Percentiles rank a stretch among this genome's conserved stretches.
These are phyloP conservation scores for Ceratobasidium sp. DNA, from an alignment of 1,284 basidiomycete species.

Conservation along the genomic window DNA sequence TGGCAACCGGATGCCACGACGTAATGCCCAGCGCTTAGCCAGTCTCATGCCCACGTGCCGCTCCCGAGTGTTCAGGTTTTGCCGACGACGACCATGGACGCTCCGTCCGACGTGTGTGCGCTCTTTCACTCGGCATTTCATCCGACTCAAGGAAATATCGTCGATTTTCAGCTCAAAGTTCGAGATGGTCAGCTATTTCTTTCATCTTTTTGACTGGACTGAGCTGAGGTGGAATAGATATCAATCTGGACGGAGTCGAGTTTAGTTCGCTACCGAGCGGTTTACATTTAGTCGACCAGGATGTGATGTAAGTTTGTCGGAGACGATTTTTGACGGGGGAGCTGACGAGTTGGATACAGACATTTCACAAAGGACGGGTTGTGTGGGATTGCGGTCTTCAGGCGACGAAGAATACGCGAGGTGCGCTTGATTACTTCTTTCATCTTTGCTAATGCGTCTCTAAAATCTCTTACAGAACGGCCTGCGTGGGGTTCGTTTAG, in stretches of 20 bases:
- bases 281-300: conserved; percentile 76
- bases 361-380: conserved; percentile 38
- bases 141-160: conserved; percentile 74
- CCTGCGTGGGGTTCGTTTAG: conserved; percentile 77
- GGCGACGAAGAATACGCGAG: conserved; percentile 29
- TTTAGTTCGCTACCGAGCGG: conserved; percentile 81
- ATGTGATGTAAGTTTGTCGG: conserved; percentile 68
- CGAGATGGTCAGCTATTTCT: conserved; percentile 60
- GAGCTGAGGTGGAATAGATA: too few species aligned
- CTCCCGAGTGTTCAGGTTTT: neutral
- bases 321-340: neutral
- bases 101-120: conserved; percentile 57
- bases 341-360: neutral
- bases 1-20: neutral
- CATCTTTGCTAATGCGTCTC: neutral
- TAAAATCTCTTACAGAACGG: conserved; percentile 54
- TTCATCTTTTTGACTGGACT: conserved; percentile 8
- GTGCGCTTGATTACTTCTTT: neutral
- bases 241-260: conserved; percentile 67
- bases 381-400: conserved; percentile 37
- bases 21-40: conserved; percentile 1
- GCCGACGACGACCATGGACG: conserved; percentile 35
- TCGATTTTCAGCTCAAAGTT: conserved; percentile 76
- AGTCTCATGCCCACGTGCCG: conserved; percentile 29
- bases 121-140: conserved; percentile 85